Base-by-base conservation (phyloP, 108 stramenopile genomes). In the Cyclotella cryptica region DNA sequence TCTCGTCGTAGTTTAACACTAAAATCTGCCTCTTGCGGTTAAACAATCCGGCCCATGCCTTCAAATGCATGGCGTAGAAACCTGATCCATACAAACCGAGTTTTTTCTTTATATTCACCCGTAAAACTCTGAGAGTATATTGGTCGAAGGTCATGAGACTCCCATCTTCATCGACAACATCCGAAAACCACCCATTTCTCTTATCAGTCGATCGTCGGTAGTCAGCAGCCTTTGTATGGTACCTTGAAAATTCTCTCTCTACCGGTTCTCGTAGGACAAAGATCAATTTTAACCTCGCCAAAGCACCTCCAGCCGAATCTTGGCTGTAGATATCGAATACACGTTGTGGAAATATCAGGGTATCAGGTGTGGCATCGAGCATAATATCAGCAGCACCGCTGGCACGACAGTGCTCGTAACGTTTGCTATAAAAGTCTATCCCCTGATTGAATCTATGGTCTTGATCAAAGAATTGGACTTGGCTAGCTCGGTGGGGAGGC, bases 381-480 rank as follows among this genome's bases (percentile, higher is more conserved):
- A 66, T 55, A 10, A 70, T 22, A 21, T 29, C 47, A 41, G 61
- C 13, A 19, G 14, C 24, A 24, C 24, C 55, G 8, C 24, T 26
- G 43, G 24, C 64, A 14, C 17, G 22, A 47, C 68, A 66, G 55
- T 74, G 71, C 27, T 72, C 44, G 61, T 63, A 86, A 0, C 85
- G 55, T 24, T 57, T 19, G 55, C 12, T 57, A 24, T 57, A 57
- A 26, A 57, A 57, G 7, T 24, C 53, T 15, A 79, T 28, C 10
- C 85, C 85, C 45, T 71, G 42, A 14, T 53, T 35, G 64, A 70
- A 79, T n/a, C 81, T 66, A 39, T 66, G 21, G 39, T 70, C 46
- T 21, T 61, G 15, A 42, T 81, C 78, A 29, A 86, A 86, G 54
- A 72, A 86, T 54, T 86, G 85, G 6, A 79, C 76, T 43, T 86